These are phyloP conservation scores for Clarireedia hainanense DNA, from an alignment of 2,329 filamentous ascomycete species.

Conservation along the genomic window DNA sequence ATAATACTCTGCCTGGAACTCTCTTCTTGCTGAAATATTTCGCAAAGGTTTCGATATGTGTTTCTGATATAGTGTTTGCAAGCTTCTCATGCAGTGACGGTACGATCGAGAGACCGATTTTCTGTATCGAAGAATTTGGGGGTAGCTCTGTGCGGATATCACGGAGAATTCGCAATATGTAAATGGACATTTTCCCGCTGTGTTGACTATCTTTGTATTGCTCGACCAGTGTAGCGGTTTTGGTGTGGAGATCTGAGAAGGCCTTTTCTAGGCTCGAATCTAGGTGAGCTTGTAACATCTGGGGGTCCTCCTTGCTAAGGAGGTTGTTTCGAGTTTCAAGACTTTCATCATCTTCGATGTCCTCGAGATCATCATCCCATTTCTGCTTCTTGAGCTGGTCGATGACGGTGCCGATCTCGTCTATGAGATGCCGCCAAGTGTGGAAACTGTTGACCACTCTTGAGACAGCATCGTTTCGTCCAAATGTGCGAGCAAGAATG, in stretches of 20 bases:
- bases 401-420: conserved; percentile 55
- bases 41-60: conserved; percentile 42
- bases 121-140: conserved; percentile 38
- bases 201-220: conserved; percentile 38
- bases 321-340: conserved; percentile 58
- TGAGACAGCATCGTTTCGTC: conserved; percentile 60
- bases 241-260: conserved; percentile 50
- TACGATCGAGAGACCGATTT: conserved; percentile 54
- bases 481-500: conserved; percentile 62
- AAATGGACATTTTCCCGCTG: conserved; percentile 49
- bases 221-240: conserved; percentile 44
- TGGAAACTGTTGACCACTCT: conserved; percentile 56
- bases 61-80: conserved; percentile 42
- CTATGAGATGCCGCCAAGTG: conserved; percentile 67
- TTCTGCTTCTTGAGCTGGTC: conserved; percentile 57
- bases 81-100: conserved; percentile 57
- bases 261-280: conserved; percentile 47
- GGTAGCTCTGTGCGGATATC: conserved; percentile 65
- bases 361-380: conserved; percentile 66
- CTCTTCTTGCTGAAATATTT: conserved; percentile 36
- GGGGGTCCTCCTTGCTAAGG: conserved; percentile 66
- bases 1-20: conserved; percentile 59
- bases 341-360: conserved; percentile 66
- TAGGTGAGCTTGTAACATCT: conserved; percentile 51
- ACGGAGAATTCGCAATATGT: conserved; percentile 65